Evolutionary conservation across 83 land plant genomes (phyloP).

Genomic region (Isoetes engelmannii): DNA sequence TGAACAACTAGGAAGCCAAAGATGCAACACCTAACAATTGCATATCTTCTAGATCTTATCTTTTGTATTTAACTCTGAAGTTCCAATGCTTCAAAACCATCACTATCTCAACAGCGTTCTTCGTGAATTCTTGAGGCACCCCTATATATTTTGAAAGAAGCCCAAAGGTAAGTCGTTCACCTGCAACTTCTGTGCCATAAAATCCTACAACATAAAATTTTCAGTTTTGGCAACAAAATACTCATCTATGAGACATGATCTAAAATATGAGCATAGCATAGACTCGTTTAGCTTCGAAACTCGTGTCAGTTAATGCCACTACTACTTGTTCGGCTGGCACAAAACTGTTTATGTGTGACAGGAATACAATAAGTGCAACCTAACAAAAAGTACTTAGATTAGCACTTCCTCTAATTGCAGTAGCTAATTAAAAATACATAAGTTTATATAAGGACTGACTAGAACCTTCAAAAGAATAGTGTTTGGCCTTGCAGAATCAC

Average conservation of each 20-base stretch:
- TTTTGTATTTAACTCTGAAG: constrained; percentile 14
- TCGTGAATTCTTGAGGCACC: constrained; percentile 50
- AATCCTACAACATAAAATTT: constrained; percentile 46
- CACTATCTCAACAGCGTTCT: constrained; percentile 38
- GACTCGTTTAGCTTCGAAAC: neutral
- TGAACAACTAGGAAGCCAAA: neutral
- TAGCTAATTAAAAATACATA: neutral
- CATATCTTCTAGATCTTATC: constrained; percentile 38
- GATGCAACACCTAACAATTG: neutral
- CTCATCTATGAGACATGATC: neutral
- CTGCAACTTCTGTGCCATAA: constrained; percentile 88
- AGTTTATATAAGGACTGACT: neutral
- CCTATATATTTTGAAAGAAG: constrained; percentile 11
- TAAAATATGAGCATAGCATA: neutral
- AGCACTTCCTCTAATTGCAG: neutral
- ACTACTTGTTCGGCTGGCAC: constrained; percentile 92
- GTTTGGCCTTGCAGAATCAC: constrained; percentile 26
- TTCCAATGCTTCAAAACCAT: constrained; percentile 10
- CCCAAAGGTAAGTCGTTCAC: constrained; percentile 21
- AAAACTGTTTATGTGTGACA: constrained; percentile 87
- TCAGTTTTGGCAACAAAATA: constrained; percentile 12
- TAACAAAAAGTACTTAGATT: constrained; percentile 12
- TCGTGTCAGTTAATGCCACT: constrained; percentile 62
- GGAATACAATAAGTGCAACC: constrained; percentile 53
- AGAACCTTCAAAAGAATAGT: neutral